Evolutionary conservation across 2,329 filamentous ascomycete species (phyloP).

Genomic region (Aspergillus chevalieri): DNA sequence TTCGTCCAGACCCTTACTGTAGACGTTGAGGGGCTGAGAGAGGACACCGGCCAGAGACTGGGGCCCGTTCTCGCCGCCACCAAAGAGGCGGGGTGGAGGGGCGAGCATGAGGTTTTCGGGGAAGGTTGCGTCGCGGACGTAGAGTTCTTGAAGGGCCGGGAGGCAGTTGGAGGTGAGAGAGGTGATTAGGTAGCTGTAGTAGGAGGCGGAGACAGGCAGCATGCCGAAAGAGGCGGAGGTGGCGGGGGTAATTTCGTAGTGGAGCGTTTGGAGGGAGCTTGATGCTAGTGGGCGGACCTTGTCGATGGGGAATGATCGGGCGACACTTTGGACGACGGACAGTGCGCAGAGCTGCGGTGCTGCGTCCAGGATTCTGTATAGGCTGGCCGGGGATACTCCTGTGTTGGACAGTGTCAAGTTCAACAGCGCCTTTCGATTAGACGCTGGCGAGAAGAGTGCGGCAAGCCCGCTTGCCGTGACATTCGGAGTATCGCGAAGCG

Average conservation of each 20-base stretch:
- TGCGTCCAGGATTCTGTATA: conserved; percentile 38
- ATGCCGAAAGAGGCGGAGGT: conserved; percentile 51
- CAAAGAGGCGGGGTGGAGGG: conserved; percentile 55
- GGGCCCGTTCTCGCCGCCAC: conserved; percentile 26
- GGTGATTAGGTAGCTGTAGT: conserved; percentile 81
- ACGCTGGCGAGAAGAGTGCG: conserved; percentile 58
- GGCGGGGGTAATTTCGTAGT: conserved; percentile 68
- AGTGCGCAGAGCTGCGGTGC: conserved; percentile 42
- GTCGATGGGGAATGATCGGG: conserved; percentile 51
- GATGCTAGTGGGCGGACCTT: conserved; percentile 61
- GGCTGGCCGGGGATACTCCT: conserved; percentile 48
- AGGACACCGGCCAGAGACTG: conserved; percentile 32
- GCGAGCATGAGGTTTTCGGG: conserved; percentile 71
- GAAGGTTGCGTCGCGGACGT: conserved; percentile 79
- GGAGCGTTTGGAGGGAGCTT: conserved; percentile 61
- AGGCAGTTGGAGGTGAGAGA: conserved; percentile 72
- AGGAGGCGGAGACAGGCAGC: conserved; percentile 50
- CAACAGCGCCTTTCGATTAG: conserved; percentile 56
- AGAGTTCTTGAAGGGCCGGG: conserved; percentile 67
- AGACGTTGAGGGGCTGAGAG: conserved; percentile 55
- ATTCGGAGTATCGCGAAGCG: conserved; percentile 63
- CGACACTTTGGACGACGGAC: conserved; percentile 52
- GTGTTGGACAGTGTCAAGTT: conserved; percentile 67
- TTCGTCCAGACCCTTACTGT: conserved; percentile 61
- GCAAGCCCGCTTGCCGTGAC: conserved; percentile 67